phyloP scores from a whole-genome alignment of 371 early-diverging fungal genomes.

The Lichtheimia corymbifera region DNA sequence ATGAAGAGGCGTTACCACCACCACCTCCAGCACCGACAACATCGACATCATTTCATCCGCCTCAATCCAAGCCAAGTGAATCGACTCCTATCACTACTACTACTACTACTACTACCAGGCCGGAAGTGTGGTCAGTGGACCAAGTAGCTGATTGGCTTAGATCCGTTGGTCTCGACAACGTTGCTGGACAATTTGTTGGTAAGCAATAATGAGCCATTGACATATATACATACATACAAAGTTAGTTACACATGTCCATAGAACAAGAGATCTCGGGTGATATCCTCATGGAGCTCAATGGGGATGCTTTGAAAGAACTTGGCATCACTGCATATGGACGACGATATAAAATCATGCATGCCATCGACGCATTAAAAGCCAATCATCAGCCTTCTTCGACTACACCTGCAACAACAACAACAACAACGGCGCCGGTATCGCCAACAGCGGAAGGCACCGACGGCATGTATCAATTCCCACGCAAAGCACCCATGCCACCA shows the following conservation, averaged over 20 bases:
- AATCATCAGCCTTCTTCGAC: neutral
- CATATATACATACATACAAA: neutral
- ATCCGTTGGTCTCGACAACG: conserved; percentile 53
- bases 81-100: too few species aligned
- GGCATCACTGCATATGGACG: conserved; percentile 69
- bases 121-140: conserved; percentile 56
- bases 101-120: conserved; percentile 7
- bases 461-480: conserved; percentile 35
- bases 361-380: conserved; percentile 41
- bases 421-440: neutral
- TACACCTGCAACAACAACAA: neutral
- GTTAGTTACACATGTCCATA: conserved; percentile 14
- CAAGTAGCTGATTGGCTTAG: conserved; percentile 64
- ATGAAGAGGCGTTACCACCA: conserved; percentile 1
- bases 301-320: conserved; percentile 67
- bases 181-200: conserved; percentile 62
- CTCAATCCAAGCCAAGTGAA: conserved; percentile 1
- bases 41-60: conserved; percentile 10
- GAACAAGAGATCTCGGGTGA: conserved; percentile 75
- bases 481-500: conserved; percentile 47
- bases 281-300: conserved; percentile 58
- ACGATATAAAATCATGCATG: conserved; percentile 65
- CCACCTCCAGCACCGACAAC: neutral
- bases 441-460: neutral
- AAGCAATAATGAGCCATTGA: conserved; percentile 9